Base-by-base conservation (phyloP, 257 asterid genomes). In the Solanum etuberosum region DNA sequence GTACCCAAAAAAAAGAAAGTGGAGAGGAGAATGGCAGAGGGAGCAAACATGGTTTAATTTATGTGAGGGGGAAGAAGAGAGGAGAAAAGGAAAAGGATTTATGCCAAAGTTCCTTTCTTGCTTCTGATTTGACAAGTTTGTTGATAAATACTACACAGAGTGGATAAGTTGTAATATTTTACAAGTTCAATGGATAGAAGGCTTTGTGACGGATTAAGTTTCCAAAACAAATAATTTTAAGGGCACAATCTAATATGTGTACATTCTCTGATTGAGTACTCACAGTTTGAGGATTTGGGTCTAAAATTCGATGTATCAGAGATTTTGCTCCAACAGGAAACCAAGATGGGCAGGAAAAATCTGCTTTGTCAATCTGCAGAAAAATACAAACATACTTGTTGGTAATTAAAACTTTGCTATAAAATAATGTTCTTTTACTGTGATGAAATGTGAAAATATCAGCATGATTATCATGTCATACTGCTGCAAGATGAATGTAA, bases 241-340 rank as follows among this genome's bases (percentile, higher is more conserved):
- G 43, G 42, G 43, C 31, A 21, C 20, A 27, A 80, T 27, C 6
- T 46, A 77, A 61, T 65, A 63, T 31, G 63, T 32, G 63, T 42
- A 87, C 20, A 32, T 38, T 54, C 40, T 85, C 71, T 61, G 20
- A 42, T 57, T 82, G 81, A 84, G 87, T 85, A 86, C 94, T 90
- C 88, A 97, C 99, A 6, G 95, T 94, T 89, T 91, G 93, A 89
- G 99, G 98, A 89, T 94, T 93, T 10, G 99, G 96, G 88, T 97
- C 98, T 88, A 97, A 91, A 89, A 95, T 94, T 88, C 92, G 93
- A 83, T 90, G 91, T 89, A 97, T 95, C 92, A 97, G 93, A 86
- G 99, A 94, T 91, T 92, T 97, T 27, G 98, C 99, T 91, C 99
- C 99, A 87, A 96, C 91, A 25, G 99, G 96, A 88, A 97, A 97